Evolutionary conservation across 768 basidiomycete species (phyloP).

Genomic region (Russula sp.): DNA sequence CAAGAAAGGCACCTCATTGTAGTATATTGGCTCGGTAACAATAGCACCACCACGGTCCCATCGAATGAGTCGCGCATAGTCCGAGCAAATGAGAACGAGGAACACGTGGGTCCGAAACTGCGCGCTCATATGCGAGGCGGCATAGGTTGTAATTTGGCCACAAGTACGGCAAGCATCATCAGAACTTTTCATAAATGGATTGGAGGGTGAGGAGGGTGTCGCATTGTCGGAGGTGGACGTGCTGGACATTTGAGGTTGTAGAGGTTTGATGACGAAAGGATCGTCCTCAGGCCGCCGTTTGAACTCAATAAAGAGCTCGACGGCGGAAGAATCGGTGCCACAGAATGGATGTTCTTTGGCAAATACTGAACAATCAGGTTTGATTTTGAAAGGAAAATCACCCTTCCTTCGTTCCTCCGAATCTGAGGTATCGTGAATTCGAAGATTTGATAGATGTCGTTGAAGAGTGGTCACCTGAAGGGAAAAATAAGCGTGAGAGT

Average conservation of each 20-base stretch:
- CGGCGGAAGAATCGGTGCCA: not conserved
- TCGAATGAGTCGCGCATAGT: not conserved
- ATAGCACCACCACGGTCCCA: constrained; percentile 6
- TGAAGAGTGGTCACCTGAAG: not conserved
- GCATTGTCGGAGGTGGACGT: too few relatives aligned
- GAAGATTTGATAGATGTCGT: not conserved
- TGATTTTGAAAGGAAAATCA: not conserved
- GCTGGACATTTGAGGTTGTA: too few relatives aligned
- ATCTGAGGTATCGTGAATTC: not conserved
- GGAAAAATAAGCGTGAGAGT: not conserved
- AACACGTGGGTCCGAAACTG: not conserved
- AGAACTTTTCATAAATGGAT: not conserved
- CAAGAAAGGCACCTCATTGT: not conserved
- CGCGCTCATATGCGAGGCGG: not conserved
- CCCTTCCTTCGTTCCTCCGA: not conserved
- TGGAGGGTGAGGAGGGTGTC: not conserved
- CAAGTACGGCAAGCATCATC: not conserved
- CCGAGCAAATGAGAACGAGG: not conserved
- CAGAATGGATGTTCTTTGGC: not conserved
- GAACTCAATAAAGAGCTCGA: not conserved
- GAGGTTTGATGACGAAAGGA: too few relatives aligned
- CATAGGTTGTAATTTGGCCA: not conserved
- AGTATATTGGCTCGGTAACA: not conserved
- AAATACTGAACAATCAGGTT: not conserved
- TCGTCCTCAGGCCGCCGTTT: not conserved